phyloP scores from a whole-genome alignment of 73 alveolate genomes.

The Tetrahymena elliotti region DNA sequence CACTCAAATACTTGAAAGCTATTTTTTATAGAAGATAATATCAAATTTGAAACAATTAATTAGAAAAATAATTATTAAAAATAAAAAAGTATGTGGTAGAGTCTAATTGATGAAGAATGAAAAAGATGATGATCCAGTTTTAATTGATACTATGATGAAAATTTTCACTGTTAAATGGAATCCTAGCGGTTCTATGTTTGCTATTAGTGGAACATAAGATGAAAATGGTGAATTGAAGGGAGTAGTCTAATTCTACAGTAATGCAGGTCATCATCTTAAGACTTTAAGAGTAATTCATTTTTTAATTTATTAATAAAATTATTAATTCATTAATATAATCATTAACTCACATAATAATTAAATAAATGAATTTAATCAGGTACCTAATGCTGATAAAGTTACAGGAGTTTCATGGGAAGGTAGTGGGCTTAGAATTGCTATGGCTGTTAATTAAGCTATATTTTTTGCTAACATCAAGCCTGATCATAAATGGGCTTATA shows the following conservation, averaged over 20 bases:
- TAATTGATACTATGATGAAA: slow-evolving; percentile 75
- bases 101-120: slow-evolving; percentile 89
- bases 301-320: too few species aligned
- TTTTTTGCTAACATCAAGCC: slow-evolving; percentile 92
- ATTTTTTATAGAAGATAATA: neutral
- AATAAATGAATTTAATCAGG: too few species aligned
- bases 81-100: slow-evolving; percentile 65
- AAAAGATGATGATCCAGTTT: slow-evolving; percentile 71
- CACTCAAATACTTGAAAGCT: neutral
- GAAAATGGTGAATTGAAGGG: slow-evolving; percentile 66
- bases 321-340: too few species aligned
- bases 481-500: slow-evolving; percentile 93
- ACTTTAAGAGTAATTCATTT: slow-evolving; percentile 58
- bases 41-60: too few species aligned
- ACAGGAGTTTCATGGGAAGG: slow-evolving; percentile 53
- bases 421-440: slow-evolving; percentile 90
- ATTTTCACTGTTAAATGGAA: slow-evolving; percentile 62
- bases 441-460: slow-evolving; percentile 93
- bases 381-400: slow-evolving; percentile 22
- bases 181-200: slow-evolving; percentile 68
- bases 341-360: too few species aligned
- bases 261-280: slow-evolving; percentile 85
- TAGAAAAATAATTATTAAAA: too few species aligned
- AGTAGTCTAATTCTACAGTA: slow-evolving; percentile 78
- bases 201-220: slow-evolving; percentile 58